Evolutionary conservation across 2,329 filamentous ascomycete species (phyloP), one percentile per base, ranked within the genome.

Genomic region (Aspergillus sp.): DNA sequence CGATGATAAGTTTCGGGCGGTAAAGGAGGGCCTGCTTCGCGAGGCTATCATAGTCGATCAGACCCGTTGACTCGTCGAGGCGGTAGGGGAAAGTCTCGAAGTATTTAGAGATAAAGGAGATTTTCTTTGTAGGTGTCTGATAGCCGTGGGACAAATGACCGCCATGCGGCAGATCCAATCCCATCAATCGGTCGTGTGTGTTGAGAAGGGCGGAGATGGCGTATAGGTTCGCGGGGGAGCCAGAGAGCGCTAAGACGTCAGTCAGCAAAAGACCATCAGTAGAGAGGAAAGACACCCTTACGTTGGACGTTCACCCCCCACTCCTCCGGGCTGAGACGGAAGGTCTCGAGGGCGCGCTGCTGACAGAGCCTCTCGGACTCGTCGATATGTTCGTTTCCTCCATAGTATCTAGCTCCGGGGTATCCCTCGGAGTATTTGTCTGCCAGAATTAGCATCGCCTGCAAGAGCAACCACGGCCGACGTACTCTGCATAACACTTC

Each of bases 341-440:
- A 98, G 0, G 93, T 87, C 77, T 96, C 87, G 12, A 98, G 81
- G 17, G 95, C 95, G 69, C 93, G 87, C 73, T 91, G 84, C 79
- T 98, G 95, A 77, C 93, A 98, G 48, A 96, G 81, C 47, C 89
- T 82, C 80, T 98, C 93, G 6, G 93, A 86, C 70, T 91, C 85
- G 71, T 98, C 93, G 70, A 98, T 98, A 76, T 93, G 92, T 77
- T 97, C 90, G 76, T 98, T 98, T 64, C 93, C 93, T 54, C 93
- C 93, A 73, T 98, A 98, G 80, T 98, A 98, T 72, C 93, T 85
- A 60, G 93, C 93, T 56, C 95, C 95, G 33, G 93, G 95, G 70
- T 99, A 99, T 52, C 95, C 95, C 77, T 99, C 95, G 0, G 95
- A 98, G 80, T 99, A 99, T 77, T 99, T 98, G 79, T 98, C 90